Percentiles rank a stretch among this genome's conserved stretches.
Conservation (phyloP, 352 stramenopile genomes). For the Discostella stelligera region DNA sequence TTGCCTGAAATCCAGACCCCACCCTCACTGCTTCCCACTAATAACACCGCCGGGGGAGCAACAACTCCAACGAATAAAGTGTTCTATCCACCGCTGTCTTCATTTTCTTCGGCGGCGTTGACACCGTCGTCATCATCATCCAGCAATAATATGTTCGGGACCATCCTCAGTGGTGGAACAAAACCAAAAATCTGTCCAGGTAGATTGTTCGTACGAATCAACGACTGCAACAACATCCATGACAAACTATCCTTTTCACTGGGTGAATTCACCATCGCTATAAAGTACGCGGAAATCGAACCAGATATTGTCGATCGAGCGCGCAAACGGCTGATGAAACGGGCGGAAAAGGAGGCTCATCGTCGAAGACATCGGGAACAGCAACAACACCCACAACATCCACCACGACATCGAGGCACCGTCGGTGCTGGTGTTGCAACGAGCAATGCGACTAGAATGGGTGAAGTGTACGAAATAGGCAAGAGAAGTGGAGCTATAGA, state of each 20-base stretch:
- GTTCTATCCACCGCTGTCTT: not conserved
- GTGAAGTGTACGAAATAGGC: not conserved
- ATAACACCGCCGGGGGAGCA: not conserved
- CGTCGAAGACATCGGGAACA: not conserved
- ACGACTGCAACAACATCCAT: not conserved
- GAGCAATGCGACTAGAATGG: not conserved
- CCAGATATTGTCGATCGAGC: constrained; percentile 14
- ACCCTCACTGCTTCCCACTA: not conserved
- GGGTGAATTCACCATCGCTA: constrained; percentile 28
- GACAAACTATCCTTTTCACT: constrained; percentile 14
- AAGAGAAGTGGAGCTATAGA: not conserved
- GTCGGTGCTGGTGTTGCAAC: not conserved
- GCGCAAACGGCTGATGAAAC: constrained; percentile 14
- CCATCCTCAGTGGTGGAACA: not conserved
- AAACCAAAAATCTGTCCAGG: constrained; percentile 9
- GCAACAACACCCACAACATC: not conserved
- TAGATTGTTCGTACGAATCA: constrained; percentile 37
- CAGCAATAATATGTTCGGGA: not conserved
- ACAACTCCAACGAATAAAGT: not conserved
- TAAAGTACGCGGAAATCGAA: constrained; percentile 27
- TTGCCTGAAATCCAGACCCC: not conserved
- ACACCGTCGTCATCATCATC: not conserved
- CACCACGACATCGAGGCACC: not conserved
- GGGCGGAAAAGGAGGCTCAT: constrained; percentile 8
- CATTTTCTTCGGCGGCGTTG: not conserved